These are phyloP conservation scores for Brasilioporus rufonigricans DNA, from an alignment of 768 basidiomycete species.

Conservation along the genomic window DNA sequence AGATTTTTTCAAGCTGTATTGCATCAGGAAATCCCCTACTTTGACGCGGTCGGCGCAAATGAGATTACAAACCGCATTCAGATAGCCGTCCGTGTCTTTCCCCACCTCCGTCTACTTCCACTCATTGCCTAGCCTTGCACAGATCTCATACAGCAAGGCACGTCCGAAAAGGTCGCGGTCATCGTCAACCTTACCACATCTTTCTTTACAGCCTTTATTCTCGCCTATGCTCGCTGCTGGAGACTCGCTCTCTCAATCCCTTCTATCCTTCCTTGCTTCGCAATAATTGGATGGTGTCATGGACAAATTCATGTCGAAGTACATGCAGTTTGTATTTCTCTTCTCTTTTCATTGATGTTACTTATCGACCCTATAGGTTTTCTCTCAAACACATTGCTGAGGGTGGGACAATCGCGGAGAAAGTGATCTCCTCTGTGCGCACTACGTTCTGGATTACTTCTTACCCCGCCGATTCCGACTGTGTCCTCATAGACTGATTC, in stretches of 20 bases:
- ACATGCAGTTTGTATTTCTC: conserved; percentile 57
- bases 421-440: conserved; percentile 86
- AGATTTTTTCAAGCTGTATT: no score
- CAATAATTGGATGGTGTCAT: conserved; percentile 66
- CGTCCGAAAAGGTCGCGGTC: conserved; percentile 83
- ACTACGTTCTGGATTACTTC: conserved; percentile 43
- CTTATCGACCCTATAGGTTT: conserved; percentile 36
- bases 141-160: conserved; percentile 93
- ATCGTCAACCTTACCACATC: conserved; percentile 61
- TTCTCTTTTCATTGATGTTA: background rate
- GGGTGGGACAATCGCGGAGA: conserved; percentile 84
- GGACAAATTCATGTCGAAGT: conserved; percentile 62
- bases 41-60: conserved; percentile 89
- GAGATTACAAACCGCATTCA: conserved; percentile 93
- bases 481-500: conserved; percentile 58
- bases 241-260: conserved; percentile 80
- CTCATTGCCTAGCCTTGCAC: background rate
- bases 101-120: background rate
- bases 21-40: conserved; percentile 85
- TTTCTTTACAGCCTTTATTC: conserved; percentile 76
- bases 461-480: background rate
- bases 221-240: conserved; percentile 71
- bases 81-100: conserved; percentile 60
- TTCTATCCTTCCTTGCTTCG: conserved; percentile 82
- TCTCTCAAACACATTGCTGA: conserved; percentile 76